phyloP scores from a whole-genome alignment of 768 basidiomycete genomes.

The Artomyces pyxidatus region DNA sequence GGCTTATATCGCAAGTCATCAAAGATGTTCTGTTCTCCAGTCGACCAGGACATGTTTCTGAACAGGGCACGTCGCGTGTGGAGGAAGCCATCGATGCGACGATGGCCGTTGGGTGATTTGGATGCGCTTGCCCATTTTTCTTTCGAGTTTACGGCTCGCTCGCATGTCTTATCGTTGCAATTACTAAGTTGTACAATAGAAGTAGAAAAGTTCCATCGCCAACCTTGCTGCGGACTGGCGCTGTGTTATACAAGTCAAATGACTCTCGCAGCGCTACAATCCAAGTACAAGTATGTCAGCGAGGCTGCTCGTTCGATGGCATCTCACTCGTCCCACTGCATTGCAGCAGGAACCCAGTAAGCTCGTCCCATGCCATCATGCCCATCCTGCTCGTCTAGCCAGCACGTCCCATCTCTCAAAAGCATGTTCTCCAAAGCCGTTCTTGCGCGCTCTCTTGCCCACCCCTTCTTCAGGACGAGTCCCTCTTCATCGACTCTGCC shows the following conservation, averaged over 20 bases:
- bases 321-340: slow-evolving; percentile 68
- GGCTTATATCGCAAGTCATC: slow-evolving; percentile 86
- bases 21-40: slow-evolving; percentile 87
- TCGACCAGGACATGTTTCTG: slow-evolving; percentile 25
- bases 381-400: slow-evolving; percentile 87
- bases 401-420: slow-evolving; percentile 83
- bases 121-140: too few relatives aligned
- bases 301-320: background rate
- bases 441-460: slow-evolving; percentile 71
- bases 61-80: slow-evolving; percentile 7
- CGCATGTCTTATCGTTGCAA: background rate
- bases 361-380: slow-evolving; percentile 41
- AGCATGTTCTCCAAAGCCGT: slow-evolving; percentile 86
- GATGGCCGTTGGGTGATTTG: slow-evolving; percentile 29
- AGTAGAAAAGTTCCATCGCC: too few relatives aligned
- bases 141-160: background rate
- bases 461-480: slow-evolving; percentile 55
- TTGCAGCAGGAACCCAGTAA: slow-evolving; percentile 86
- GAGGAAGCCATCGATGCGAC: slow-evolving; percentile 29
- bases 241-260: background rate
- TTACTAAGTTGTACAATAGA: too few relatives aligned
- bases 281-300: background rate
- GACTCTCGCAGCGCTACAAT: too few relatives aligned
- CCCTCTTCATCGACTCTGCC: slow-evolving; percentile 63
- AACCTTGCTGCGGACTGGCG: too few relatives aligned